phyloP scores from a whole-genome alignment of 2,329 filamentous ascomycete species.

The Sporothrix protearum region DNA sequence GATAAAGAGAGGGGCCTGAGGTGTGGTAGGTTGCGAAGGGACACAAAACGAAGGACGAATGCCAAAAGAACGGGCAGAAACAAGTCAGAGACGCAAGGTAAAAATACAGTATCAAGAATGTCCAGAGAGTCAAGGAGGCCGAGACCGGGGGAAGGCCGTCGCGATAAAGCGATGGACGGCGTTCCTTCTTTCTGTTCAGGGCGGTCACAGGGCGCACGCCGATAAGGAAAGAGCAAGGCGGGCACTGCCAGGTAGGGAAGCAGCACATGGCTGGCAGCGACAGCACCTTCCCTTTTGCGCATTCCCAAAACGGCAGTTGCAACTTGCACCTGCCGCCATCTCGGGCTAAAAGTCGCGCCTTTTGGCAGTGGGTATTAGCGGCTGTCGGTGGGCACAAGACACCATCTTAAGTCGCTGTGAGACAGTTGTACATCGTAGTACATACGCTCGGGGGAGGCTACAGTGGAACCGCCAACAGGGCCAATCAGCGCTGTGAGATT shows the following conservation, averaged over 20 bases:
- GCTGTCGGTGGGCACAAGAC: not conserved
- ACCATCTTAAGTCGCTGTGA: not conserved
- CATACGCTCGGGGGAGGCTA: not conserved
- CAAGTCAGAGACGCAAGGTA: not conserved
- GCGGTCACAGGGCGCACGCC: not conserved
- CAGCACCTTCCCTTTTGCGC: not conserved
- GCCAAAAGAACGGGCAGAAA: not conserved
- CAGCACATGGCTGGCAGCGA: not conserved
- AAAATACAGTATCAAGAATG: not conserved
- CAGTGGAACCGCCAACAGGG: not conserved
- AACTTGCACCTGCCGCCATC: not conserved
- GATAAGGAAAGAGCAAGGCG: conserved; percentile 2
- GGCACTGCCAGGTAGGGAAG: not conserved
- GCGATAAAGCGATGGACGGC: not conserved
- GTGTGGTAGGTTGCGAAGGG: not conserved
- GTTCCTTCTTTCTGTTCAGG: not conserved
- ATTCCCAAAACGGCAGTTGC: conserved; percentile 14
- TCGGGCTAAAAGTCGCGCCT: not conserved
- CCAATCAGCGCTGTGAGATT: conserved; percentile 17
- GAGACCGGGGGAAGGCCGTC: not conserved
- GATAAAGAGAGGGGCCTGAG: not conserved
- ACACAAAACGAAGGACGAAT: not conserved
- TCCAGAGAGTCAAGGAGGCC: not conserved
- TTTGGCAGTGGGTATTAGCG: not conserved
- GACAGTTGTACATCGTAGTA: not conserved